Percentiles rank a stretch among this genome's conserved stretches.
phyloP scores from a whole-genome alignment of 768 basidiomycete species.

The Dacryopinax spathularia region DNA sequence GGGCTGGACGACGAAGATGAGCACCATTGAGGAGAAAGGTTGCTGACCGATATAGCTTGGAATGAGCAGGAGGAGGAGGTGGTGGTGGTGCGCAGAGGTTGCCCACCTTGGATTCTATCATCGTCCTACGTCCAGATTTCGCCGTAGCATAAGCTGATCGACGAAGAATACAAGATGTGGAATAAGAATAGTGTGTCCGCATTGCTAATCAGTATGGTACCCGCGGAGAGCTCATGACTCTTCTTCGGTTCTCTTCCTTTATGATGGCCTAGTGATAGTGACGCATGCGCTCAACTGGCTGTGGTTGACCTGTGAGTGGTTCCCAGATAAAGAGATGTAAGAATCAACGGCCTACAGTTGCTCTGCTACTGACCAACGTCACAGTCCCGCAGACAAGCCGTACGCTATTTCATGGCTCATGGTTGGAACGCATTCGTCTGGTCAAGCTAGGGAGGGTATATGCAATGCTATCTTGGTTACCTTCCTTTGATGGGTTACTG shows the following conservation, averaged over 20 bases:
- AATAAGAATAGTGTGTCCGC: conserved; percentile 24
- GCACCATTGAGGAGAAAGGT: neutral
- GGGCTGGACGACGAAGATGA: neutral
- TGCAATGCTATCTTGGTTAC: too few relatives aligned
- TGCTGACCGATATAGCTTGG: neutral
- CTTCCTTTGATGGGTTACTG: too few relatives aligned
- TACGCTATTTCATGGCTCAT: conserved; percentile 89
- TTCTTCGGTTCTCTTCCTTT: conserved; percentile 83
- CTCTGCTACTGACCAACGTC: neutral
- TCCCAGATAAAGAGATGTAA: conserved; percentile 90
- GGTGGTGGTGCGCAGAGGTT: neutral
- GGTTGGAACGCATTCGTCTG: conserved; percentile 94
- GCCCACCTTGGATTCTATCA: neutral
- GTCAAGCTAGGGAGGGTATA: conserved; percentile 86
- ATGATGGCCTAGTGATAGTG: conserved; percentile 91
- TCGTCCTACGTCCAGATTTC: neutral
- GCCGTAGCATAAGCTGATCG: neutral
- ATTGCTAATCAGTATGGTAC: neutral
- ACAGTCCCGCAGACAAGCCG: conserved; percentile 80
- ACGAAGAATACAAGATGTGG: conserved; percentile 29
- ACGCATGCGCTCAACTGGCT: conserved; percentile 99
- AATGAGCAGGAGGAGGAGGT: neutral
- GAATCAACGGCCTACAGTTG: conserved; percentile 20
- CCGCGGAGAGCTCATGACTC: neutral
- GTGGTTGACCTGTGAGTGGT: conserved; percentile 94